Evolutionary conservation across 352 stramenopile genomes (phyloP), one percentile per base, ranked within the genome.

Genomic region (Phytophthora pistaciae): DNA sequence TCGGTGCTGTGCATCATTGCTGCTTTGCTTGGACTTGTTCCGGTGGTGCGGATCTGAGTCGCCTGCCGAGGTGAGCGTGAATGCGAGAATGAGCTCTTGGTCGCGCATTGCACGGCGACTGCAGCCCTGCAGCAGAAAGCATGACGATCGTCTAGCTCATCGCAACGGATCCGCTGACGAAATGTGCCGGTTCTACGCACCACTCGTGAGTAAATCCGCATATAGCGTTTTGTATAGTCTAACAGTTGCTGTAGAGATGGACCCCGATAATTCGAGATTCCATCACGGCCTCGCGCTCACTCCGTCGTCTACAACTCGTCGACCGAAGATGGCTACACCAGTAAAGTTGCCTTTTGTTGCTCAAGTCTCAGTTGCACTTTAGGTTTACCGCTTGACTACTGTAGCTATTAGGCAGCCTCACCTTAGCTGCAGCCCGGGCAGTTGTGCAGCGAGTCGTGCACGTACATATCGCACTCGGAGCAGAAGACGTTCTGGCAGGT

Each of bases 381-480:
- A 3, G 31, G 9, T 36, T 36, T n/a, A 44, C 38, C 42, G 16
- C 3, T 23, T 3, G 42, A 50, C 42, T 50, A 14, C 42, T 50
- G 42, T 56, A 64, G n/a, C 40, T 40, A n/a, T 40, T 36, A 3
- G 8, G 31, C 40, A 42, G 27, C 48, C 31, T 9, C 5, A 53
- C 31, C 25, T 78, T 29, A 95, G 52, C 84, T 84, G 73, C 98
- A 99, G 16, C 97, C 96, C 31, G 98, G 98, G 78, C 98, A 99
- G 73, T 99, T 99, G 83, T 99, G 98, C 64, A 99, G 83, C 57
- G 94, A 98, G 76, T 99, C 97, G 79, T 99, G 97, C 69, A 99
- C 93, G 83, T 98, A 99, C 33, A 98, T 85, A 84, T 99, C 97
- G 70, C 98, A 99, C 79, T 99, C 95, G 40, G 91, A 92, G 79